Evolutionary conservation across 108 stramenopile species (phyloP).

Genomic region (Fragilaria crotonensis): DNA sequence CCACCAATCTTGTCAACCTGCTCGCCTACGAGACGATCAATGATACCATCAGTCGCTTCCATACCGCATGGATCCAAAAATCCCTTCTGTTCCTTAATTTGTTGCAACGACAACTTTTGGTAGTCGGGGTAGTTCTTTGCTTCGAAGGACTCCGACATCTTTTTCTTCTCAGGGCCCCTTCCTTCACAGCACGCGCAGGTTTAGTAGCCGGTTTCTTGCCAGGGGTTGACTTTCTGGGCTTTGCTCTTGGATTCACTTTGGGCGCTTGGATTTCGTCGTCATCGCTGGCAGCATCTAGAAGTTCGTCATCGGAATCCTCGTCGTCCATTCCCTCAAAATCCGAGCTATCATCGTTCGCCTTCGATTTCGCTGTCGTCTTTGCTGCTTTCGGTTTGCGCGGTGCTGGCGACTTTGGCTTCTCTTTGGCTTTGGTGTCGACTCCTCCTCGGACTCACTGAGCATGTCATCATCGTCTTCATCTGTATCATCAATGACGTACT

Average conservation of each 20-base stretch:
- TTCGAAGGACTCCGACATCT: slow-evolving; percentile 33
- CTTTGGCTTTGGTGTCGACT: neutral
- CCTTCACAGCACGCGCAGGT: slow-evolving; percentile 5
- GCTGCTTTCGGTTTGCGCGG: neutral
- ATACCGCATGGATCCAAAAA: slow-evolving; percentile 69
- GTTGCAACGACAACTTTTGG: slow-evolving; percentile 22
- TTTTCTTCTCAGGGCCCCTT: slow-evolving; percentile 8
- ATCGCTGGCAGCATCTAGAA: slow-evolving; percentile 1
- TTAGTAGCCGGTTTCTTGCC: slow-evolving; percentile 6
- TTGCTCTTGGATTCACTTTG: neutral
- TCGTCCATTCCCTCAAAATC: slow-evolving; percentile 3
- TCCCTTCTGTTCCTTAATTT: slow-evolving; percentile 23
- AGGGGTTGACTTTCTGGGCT: slow-evolving; percentile 5
- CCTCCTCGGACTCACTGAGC: slow-evolving; percentile 2
- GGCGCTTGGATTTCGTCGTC: neutral
- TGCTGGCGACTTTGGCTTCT: neutral
- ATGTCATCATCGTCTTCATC: neutral
- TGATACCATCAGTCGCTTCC: slow-evolving; percentile 72
- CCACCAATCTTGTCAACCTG: slow-evolving; percentile 47
- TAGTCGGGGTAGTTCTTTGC: slow-evolving; percentile 32
- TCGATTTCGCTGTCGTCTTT: neutral
- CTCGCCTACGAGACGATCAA: slow-evolving; percentile 46
- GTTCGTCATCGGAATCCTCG: slow-evolving; percentile 11
- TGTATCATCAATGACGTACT: slow-evolving; percentile 2
- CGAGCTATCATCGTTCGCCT: slow-evolving; percentile 2